Base-by-base conservation (phyloP, 2,329 filamentous ascomycete genomes). In the Didymellaceae sp. region DNA sequence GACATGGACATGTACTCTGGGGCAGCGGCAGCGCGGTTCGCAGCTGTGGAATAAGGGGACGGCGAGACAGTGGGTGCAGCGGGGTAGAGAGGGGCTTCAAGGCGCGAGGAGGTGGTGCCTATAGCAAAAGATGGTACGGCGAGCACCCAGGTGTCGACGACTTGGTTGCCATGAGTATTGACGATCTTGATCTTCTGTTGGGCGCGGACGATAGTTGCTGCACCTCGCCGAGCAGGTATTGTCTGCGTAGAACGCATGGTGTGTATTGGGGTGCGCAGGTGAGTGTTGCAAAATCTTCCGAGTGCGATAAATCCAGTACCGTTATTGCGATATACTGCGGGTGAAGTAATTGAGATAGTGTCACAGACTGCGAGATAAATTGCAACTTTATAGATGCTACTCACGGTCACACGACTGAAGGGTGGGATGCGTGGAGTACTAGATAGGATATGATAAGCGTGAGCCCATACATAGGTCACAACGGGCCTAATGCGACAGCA, bases 141-240 rank as follows among this genome's bases (percentile, higher is more conserved):
- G 52, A 80, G 76, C 3, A 75, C 76, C 76, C 76, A 80, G 35
- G 78, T 79, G 57, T 81, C 78, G 31, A 80, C 68, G 16, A 81
- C 78, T 63, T 80, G 78, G 42, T 77, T 76, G 42, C 78, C 78
- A 48, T 75, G 63, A 1, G 77, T 78, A 62, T 80, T 80, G 59
- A 71, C 74, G 47, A 80, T 71, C 48, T 74, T 78, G 54, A 80
- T 68, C 30, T 66, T 71, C 53, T 80, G 76, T 24, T 68, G 67
- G 5, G 58, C 45, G 14, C 57, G 57, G 33, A 79, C 59, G 13
- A 65, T 41, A 13, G 77, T 69, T 45, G 76, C 76, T 18, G 74
- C 73, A 65, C 75, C 74, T 49, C 72, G 74, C 38, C 78, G 75
- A 20, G 78, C 77, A 28, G 75, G 76, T 25, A 80, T 67, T 47